These are phyloP conservation scores for Dryadomyces sulphureus DNA, from an alignment of 2,329 filamentous ascomycete species.

Conservation along the genomic window DNA sequence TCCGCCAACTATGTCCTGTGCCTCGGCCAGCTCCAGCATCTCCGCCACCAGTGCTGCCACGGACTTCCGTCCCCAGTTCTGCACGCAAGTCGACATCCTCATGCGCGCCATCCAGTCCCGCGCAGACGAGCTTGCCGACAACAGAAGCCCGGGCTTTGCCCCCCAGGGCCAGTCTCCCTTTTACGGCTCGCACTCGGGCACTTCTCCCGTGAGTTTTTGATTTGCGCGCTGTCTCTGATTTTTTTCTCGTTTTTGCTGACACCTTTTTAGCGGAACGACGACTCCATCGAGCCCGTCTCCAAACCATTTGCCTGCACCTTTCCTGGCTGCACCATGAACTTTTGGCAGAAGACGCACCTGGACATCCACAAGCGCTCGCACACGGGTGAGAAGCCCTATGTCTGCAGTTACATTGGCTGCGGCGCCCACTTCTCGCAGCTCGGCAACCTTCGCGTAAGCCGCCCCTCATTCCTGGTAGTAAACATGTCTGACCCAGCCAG, in stretches of 20 bases:
- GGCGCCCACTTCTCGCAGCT: constrained; percentile 73
- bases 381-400: constrained; percentile 80
- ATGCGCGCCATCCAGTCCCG: constrained; percentile 80
- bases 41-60: neutral
- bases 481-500: too few relatives aligned
- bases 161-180: neutral
- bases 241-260: neutral
- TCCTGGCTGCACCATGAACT: constrained; percentile 63
- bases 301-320: constrained; percentile 44
- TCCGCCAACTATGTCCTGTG: neutral
- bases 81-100: constrained; percentile 72
- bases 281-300: constrained; percentile 5
- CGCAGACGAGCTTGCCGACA: constrained; percentile 32
- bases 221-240: neutral
- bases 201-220: neutral
- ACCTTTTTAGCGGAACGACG: neutral
- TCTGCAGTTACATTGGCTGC: constrained; percentile 35
- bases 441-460: constrained; percentile 69
- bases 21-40: neutral
- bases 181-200: neutral
- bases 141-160: neutral
- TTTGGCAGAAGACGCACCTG: constrained; percentile 83
- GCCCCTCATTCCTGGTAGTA: neutral
- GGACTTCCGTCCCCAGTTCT: constrained; percentile 36
- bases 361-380: constrained; percentile 82